A percentile compares a stretch with the other conserved stretches of the same genome.
phyloP scores from a whole-genome alignment of 495 filamentous ascomycete species.

The Hypoxylon intermedium region DNA sequence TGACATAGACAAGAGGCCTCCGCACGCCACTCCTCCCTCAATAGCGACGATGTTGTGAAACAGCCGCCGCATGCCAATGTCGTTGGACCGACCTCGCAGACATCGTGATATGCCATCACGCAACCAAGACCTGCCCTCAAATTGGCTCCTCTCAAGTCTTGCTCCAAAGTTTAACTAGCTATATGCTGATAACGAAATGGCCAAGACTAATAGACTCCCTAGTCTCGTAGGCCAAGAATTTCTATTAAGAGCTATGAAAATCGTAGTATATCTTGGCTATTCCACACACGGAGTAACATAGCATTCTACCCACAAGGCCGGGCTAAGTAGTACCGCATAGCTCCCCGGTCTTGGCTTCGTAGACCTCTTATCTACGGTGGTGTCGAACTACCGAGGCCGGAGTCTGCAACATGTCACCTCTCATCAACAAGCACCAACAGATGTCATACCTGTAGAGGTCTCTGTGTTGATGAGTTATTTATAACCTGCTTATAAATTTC shows the following conservation, averaged over 20 bases:
- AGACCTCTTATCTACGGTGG: slow-evolving; percentile 5
- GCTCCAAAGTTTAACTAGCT: not conserved
- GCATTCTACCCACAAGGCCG: slow-evolving; percentile 18
- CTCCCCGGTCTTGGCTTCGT: slow-evolving; percentile 4
- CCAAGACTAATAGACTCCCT: not conserved
- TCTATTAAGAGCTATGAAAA: slow-evolving; percentile 7
- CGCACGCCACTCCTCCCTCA: slow-evolving; percentile 9
- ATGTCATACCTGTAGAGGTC: not conserved
- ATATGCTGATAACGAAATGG: slow-evolving; percentile 6
- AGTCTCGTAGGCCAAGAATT: not conserved
- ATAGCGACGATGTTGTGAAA: slow-evolving; percentile 23
- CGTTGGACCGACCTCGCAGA: slow-evolving; percentile 39
- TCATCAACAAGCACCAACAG: slow-evolving; percentile 3
- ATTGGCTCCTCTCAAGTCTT: not conserved
- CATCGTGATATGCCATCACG: slow-evolving; percentile 33
- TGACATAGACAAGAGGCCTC: slow-evolving; percentile 13
- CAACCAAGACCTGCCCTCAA: slow-evolving; percentile 10
- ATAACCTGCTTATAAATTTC: no score
- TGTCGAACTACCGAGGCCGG: slow-evolving; percentile 30
- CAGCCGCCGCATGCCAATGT: slow-evolving; percentile 23
- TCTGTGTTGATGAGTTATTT: not conserved
- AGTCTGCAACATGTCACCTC: slow-evolving; percentile 12
- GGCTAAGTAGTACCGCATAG: slow-evolving; percentile 1
- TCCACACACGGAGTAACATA: slow-evolving; percentile 16
- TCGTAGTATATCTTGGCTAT: not conserved